Evolutionary conservation across 305 asterid species (phyloP).

Genomic region (Coffea humblotiana): DNA sequence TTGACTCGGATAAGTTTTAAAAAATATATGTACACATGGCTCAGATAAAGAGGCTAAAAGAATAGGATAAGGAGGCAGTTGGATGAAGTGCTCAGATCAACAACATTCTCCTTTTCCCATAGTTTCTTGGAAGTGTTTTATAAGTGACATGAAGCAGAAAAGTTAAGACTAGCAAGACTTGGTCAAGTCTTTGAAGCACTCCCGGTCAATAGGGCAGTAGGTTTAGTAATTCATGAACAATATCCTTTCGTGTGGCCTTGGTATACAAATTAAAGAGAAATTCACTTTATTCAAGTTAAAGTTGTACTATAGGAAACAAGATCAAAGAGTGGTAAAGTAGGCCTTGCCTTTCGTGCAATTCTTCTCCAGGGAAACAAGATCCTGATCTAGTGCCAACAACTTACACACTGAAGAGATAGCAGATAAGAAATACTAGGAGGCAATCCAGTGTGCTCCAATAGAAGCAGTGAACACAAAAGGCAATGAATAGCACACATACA

Average conservation of each 20-base stretch:
- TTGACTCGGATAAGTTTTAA: too few species aligned
- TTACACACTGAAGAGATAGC: not conserved
- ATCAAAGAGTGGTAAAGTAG: too few species aligned
- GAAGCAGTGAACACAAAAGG: not conserved
- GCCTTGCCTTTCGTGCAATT: too few species aligned
- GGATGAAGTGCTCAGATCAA: not conserved
- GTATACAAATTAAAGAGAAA: too few species aligned
- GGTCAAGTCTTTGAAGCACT: constrained; percentile 5
- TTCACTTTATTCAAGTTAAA: too few species aligned
- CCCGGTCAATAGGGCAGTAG: not conserved
- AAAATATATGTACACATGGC: too few species aligned
- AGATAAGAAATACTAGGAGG: not conserved
- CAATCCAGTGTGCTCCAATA: not conserved
- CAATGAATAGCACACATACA: not conserved
- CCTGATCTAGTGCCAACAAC: not conserved
- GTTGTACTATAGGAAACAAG: too few species aligned
- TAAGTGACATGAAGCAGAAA: not conserved
- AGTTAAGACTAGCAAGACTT: not conserved
- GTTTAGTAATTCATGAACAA: not conserved
- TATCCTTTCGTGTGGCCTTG: too few species aligned
- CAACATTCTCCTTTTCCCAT: not conserved
- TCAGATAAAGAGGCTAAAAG: not conserved
- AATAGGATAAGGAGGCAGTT: not conserved
- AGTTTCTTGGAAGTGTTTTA: not conserved
- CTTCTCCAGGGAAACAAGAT: not conserved